Evolutionary conservation across 352 stramenopile species (phyloP).

Genomic region (Aphanomyces cochlioides): DNA sequence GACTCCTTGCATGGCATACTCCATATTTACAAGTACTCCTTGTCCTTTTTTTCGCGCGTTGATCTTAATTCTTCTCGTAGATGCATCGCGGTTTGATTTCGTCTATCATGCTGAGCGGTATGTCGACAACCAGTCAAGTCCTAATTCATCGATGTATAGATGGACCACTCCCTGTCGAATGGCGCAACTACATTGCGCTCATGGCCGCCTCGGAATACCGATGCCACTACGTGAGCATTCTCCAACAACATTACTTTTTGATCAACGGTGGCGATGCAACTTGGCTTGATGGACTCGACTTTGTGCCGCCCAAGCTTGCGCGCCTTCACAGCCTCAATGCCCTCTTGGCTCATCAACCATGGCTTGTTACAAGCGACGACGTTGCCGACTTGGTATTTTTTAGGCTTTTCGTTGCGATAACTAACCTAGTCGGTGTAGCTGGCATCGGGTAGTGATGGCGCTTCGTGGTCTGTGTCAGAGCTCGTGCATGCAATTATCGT

Average conservation of each 20-base stretch:
- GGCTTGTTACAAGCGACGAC: constrained; percentile 71
- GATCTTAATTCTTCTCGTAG: constrained; percentile 3
- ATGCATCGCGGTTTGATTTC: constrained; percentile 61
- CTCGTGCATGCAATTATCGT: constrained; percentile 84
- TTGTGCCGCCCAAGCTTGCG: constrained; percentile 77
- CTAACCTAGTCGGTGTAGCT: constrained; percentile 33
- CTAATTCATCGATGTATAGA: constrained; percentile 38
- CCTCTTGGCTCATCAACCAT: constrained; percentile 78
- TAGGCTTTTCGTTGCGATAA: too few relatives aligned
- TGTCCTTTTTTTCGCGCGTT: not conserved
- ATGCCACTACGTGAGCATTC: constrained; percentile 73
- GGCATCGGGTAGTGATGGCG: constrained; percentile 18
- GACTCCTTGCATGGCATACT: constrained; percentile 74
- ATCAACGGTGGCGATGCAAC: constrained; percentile 71
- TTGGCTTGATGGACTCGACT: constrained; percentile 83
- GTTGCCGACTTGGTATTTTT: constrained; percentile 60
- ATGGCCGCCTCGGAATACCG: constrained; percentile 75
- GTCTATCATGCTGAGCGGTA: constrained; percentile 55
- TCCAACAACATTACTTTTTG: constrained; percentile 82
- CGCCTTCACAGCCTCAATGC: constrained; percentile 77
- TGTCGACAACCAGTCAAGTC: too few relatives aligned
- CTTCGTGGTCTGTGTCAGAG: constrained; percentile 81
- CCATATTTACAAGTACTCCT: constrained; percentile 51
- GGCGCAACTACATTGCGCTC: constrained; percentile 79
- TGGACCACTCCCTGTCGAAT: constrained; percentile 71